Conservation (phyloP, 2,329 filamentous ascomycete genomes). For the Zymoseptoria passerinii region DNA sequence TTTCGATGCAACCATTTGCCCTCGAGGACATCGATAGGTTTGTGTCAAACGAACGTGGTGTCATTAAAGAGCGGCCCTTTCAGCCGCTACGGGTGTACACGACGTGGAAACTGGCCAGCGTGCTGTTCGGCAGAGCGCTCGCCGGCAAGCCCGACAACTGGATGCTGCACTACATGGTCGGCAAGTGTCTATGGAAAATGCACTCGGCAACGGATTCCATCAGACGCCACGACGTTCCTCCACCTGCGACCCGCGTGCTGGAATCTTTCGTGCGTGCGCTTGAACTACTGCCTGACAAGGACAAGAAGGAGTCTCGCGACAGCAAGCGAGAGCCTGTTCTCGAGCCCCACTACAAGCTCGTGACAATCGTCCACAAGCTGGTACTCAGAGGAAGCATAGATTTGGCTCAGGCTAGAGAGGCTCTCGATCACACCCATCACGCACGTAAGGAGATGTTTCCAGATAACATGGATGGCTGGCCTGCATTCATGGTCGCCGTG, state of each 20-base stretch:
- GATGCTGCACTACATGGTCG: constrained; percentile 61
- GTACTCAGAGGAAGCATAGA: constrained; percentile 43
- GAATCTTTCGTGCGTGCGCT: constrained; percentile 52
- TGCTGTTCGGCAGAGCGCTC: constrained; percentile 53
- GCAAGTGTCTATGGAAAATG: constrained; percentile 68
- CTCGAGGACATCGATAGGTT: constrained; percentile 55
- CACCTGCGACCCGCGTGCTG: constrained; percentile 42
- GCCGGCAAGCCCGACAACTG: constrained; percentile 53
- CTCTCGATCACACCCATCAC: constrained; percentile 47
- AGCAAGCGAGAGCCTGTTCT: constrained; percentile 66
- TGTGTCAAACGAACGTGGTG: constrained; percentile 36
- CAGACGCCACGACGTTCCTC: constrained; percentile 17
- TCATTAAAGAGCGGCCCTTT: constrained; percentile 52
- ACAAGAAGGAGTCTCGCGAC: constrained; percentile 45
- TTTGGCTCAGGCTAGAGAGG: constrained; percentile 41
- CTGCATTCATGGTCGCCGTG: constrained; percentile 55
- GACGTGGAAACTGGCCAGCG: constrained; percentile 57
- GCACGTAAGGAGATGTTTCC: constrained; percentile 42
- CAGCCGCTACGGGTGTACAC: constrained; percentile 50
- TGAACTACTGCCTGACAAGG: constrained; percentile 45
- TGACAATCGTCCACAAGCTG: constrained; percentile 74
- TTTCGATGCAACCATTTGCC: constrained; percentile 58
- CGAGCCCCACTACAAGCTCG: constrained; percentile 87
- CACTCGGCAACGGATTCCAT: constrained; percentile 35
- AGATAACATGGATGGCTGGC: constrained; percentile 46